Evolutionary conservation across 129 eudicot genomes (phyloP).

Genomic region (Escallonia rubra): DNA sequence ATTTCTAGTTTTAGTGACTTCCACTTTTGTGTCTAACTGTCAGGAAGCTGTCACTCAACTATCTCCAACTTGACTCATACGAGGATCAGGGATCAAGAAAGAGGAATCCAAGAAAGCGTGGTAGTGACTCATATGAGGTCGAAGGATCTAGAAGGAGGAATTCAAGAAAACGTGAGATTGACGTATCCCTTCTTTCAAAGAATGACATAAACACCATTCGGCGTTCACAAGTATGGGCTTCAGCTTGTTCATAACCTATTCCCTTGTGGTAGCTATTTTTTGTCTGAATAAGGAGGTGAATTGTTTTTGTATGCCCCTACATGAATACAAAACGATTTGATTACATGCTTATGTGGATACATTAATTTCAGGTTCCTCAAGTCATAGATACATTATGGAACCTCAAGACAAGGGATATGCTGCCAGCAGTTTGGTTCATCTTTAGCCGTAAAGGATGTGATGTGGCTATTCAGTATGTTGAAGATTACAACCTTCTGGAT

Average conservation of each 20-base stretch:
- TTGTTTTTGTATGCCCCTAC: background rate
- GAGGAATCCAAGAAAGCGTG: constrained; percentile 65
- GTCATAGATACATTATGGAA: constrained; percentile 81
- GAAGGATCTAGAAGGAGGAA: constrained; percentile 67
- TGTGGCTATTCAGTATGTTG: constrained; percentile 86
- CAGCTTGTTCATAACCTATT: constrained; percentile 2
- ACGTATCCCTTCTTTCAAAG: constrained; percentile 56
- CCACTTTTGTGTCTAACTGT: constrained; percentile 11
- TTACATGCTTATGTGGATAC: background rate
- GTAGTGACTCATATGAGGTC: constrained; percentile 36
- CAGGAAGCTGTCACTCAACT: constrained; percentile 79
- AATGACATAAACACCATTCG: constrained; percentile 56
- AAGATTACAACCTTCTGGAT: constrained; percentile 65
- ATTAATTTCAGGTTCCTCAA: constrained; percentile 73
- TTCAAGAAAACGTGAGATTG: constrained; percentile 53
- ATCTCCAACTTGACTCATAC: constrained; percentile 53
- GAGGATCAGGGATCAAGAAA: constrained; percentile 56
- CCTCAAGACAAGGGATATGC: constrained; percentile 73
- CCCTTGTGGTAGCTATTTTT: constrained; percentile 3
- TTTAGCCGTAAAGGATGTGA: constrained; percentile 99
- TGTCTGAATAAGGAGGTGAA: background rate
- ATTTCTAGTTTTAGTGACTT: background rate
- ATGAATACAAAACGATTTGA: constrained; percentile 3
- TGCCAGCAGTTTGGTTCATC: constrained; percentile 97
- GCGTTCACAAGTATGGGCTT: constrained; percentile 67